Base-by-base conservation (phyloP, 768 basidiomycete genomes). In the Mrakia blollopis region DNA sequence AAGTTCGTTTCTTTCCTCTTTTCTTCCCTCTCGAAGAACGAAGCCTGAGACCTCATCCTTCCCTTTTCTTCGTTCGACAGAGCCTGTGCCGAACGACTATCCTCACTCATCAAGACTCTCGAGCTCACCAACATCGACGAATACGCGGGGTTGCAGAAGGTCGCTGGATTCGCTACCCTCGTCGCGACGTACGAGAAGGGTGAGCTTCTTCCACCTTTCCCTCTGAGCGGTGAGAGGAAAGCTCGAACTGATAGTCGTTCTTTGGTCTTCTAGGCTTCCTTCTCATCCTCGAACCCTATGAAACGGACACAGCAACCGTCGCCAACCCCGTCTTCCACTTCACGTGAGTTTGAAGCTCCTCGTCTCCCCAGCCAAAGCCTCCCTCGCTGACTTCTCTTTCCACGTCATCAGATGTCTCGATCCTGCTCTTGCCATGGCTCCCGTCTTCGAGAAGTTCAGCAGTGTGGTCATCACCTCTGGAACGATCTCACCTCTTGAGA, bases 251-350 rank as follows among this genome's bases (percentile, higher is more conserved):
- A 11, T 37, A 30, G 39, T n/a, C n/a, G 14, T 16, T 41, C 9
- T 47, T 44, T 16, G 2, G 37, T 0, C 37, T 30, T 35, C 63
- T 74, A 95, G 96, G 97, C 6, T 99, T 99, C 84, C 85, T 98
- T 28, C 90, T 99, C 72, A 98, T 99, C 76, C 87, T 99, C 25
- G 97, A 99, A 82, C 97, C 97, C 0, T 99, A 94, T 80, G 97
- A 99, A 84, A 98, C 97, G 7, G 97, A 99, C 74, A 94, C 92
- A 83, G 95, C 97, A 21, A 98, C 96, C 0, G 94, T 98, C 8
- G 96, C 97, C 23, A 99, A 99, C 84, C 97, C 97, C 0, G 90
- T 99, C 54, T 98, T 99, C 83, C 97, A 98, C 83, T 91, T 98
- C 83, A 94, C 92, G 93, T 97, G 81, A 77, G 87, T 83, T 52